Evolutionary conservation across 352 stramenopile species (phyloP).

Genomic region (Globisporangium radiosum): DNA sequence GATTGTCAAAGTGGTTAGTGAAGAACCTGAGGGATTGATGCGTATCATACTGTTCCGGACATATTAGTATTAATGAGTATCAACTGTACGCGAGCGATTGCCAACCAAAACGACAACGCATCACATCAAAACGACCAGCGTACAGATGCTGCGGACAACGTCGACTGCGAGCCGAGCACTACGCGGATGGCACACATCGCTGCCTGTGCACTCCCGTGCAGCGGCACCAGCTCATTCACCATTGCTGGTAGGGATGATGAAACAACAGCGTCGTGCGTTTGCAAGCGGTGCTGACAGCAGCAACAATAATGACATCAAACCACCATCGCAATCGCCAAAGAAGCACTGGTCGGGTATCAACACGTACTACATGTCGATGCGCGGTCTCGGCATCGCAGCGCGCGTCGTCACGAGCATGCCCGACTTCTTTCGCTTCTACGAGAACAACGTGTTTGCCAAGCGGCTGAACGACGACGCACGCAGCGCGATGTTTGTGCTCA

Average conservation of each 20-base stretch:
- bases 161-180: too few relatives aligned
- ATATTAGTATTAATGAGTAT: too few relatives aligned
- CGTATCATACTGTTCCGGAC: too few relatives aligned
- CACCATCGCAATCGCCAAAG: background rate
- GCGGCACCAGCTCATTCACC: too few relatives aligned
- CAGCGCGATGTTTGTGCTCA: conserved; percentile 50
- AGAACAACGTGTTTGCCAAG: conserved; percentile 26
- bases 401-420: conserved; percentile 13
- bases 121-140: too few relatives aligned
- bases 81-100: too few relatives aligned
- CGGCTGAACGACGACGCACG: conserved; percentile 23
- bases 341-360: conserved; percentile 4
- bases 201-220: too few relatives aligned
- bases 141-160: too few relatives aligned
- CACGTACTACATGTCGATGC: conserved; percentile 9
- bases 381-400: conserved; percentile 15
- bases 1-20: background rate
- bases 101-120: too few relatives aligned
- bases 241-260: background rate
- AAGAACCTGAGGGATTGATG: background rate
- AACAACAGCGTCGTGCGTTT: background rate
- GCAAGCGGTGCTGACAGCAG: background rate
- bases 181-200: too few relatives aligned
- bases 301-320: background rate
- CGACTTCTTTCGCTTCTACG: conserved; percentile 23